Conservation (phyloP, 371 early-diverging fungal species). For the Fennellomyces sp. region DNA sequence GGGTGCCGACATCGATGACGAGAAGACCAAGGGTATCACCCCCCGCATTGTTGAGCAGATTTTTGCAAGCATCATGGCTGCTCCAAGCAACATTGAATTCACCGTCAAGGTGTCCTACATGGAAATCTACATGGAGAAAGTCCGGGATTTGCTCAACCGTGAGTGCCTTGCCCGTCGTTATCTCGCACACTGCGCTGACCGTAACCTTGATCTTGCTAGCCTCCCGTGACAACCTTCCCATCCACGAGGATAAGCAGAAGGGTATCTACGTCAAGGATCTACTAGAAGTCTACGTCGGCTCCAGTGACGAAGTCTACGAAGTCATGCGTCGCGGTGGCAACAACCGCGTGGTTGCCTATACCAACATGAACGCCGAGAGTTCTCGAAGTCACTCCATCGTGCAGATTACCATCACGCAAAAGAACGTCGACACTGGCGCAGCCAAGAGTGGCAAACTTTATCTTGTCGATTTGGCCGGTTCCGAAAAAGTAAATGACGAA, state of each 20-base stretch:
- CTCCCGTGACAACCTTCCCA: conserved; percentile 85
- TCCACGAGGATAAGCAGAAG: conserved; percentile 92
- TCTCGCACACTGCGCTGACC: too few relatives aligned
- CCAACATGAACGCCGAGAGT: conserved; percentile 98
- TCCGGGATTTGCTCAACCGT: conserved; percentile 95
- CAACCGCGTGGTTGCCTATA: conserved; percentile 90
- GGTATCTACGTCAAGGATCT: conserved; percentile 97
- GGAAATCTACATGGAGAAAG: conserved; percentile 99
- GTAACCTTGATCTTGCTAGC: conserved; percentile 52
- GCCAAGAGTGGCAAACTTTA: conserved; percentile 90
- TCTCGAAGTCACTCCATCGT: conserved; percentile 98
- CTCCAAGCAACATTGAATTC: conserved; percentile 89
- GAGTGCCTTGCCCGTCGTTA: conserved; percentile 22
- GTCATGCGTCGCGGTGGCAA: conserved; percentile 91
- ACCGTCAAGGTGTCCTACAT: conserved; percentile 95
- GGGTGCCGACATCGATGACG: conserved; percentile 92
- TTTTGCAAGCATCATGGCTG: conserved; percentile 82
- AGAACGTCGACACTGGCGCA: conserved; percentile 89
- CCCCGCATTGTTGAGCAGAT: conserved; percentile 93
- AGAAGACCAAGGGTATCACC: conserved; percentile 90
- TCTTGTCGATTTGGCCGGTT: conserved; percentile 99
- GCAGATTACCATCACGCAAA: conserved; percentile 92
- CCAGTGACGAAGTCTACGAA: conserved; percentile 93
- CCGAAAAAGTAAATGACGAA: conserved; percentile 82
- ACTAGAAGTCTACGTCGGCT: conserved; percentile 91